Evolutionary conservation across 176 grass and related monocot genomes (phyloP).

Genomic region (Dactylis glomerata): DNA sequence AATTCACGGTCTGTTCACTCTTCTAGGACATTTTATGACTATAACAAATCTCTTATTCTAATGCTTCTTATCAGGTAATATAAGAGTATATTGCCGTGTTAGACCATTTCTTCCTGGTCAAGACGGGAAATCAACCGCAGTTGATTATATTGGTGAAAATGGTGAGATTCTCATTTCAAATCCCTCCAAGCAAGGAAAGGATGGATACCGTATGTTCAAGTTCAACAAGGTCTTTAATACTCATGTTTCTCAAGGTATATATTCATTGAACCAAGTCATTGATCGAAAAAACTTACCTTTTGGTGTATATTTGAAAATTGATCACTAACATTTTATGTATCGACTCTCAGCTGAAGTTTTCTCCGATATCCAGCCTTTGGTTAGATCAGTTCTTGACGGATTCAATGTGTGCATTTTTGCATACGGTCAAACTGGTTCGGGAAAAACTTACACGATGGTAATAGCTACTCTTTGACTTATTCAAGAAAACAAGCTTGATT

Average conservation of each 20-base stretch:
- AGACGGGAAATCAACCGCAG: slow-evolving; percentile 60
- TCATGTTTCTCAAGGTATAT: slow-evolving; percentile 84
- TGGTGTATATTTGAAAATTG: slow-evolving; percentile 3
- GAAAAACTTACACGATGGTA: slow-evolving; percentile 99
- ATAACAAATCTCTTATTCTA: slow-evolving; percentile 16
- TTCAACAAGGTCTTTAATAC: slow-evolving; percentile 89
- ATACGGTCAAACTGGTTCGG: slow-evolving; percentile 96
- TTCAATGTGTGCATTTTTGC: slow-evolving; percentile 99
- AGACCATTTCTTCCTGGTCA: slow-evolving; percentile 95
- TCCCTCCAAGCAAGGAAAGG: slow-evolving; percentile 92
- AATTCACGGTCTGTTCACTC: background rate
- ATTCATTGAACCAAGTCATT: background rate
- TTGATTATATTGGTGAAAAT: slow-evolving; percentile 96
- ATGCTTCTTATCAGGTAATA: slow-evolving; percentile 68
- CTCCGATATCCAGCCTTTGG: slow-evolving; percentile 84
- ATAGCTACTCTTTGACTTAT: slow-evolving; percentile 1
- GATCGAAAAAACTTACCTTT: background rate
- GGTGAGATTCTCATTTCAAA: slow-evolving; percentile 87
- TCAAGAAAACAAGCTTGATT: slow-evolving; percentile 12
- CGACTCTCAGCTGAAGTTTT: slow-evolving; percentile 78
- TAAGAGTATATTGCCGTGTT: slow-evolving; percentile 92
- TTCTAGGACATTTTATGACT: background rate
- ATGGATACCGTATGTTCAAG: slow-evolving; percentile 86
- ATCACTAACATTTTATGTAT: background rate
- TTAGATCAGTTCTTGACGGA: slow-evolving; percentile 97